Evolutionary conservation across 2,329 filamentous ascomycete species (phyloP).

Genomic region (Aureobasidium pullulans): DNA sequence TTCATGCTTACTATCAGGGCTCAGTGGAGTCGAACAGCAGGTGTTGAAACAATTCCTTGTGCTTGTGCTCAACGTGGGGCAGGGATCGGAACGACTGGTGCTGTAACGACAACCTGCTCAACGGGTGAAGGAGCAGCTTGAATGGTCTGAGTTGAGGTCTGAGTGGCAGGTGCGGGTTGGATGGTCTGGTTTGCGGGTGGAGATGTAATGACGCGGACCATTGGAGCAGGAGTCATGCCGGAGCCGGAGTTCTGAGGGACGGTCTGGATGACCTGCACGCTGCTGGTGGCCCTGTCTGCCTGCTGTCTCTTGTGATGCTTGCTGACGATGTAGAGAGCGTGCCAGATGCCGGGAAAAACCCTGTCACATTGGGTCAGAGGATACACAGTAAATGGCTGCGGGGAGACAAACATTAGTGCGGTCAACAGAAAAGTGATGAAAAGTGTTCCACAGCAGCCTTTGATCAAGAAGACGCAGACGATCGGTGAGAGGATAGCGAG

Average conservation of each 20-base stretch:
- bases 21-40: background rate
- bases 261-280: background rate
- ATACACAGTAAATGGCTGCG: too few relatives aligned
- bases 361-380: background rate
- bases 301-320: background rate
- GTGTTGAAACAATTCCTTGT: background rate
- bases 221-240: too few relatives aligned
- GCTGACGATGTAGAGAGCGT: background rate
- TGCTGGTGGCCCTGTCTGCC: too few relatives aligned
- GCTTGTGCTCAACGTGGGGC: too few relatives aligned
- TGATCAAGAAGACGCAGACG: conserved; percentile 40
- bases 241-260: background rate
- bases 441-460: conserved; percentile 35
- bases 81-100: background rate
- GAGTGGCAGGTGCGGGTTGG: background rate
- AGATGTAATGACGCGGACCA: background rate
- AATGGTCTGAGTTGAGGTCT: background rate
- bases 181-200: background rate
- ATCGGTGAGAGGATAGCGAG: conserved; percentile 42
- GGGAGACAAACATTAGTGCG: too few relatives aligned
- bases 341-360: background rate
- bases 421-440: too few relatives aligned
- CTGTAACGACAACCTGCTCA: background rate
- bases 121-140: background rate
- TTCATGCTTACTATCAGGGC: background rate